Conservation (phyloP, 106 monocot genomes). For the Acanthochlamys bracteata region DNA sequence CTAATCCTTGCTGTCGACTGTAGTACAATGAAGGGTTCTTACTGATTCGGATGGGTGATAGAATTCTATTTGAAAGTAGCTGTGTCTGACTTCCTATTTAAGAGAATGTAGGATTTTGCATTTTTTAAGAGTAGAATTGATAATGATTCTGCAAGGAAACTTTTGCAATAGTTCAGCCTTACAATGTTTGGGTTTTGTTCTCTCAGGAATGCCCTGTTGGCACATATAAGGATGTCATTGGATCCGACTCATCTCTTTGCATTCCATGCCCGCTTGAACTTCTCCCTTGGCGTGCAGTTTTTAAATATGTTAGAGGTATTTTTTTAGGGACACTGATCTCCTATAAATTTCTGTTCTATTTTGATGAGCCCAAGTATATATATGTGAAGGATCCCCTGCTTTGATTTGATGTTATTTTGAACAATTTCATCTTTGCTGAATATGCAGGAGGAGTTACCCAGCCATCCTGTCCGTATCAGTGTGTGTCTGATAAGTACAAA, state of each 20-base stretch:
- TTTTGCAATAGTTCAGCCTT: no score
- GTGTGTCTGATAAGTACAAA: constrained; percentile 85
- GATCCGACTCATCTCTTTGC: constrained; percentile 74
- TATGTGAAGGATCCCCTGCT: not conserved
- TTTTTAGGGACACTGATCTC: not conserved
- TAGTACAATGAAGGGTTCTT: no score
- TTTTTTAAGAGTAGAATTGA: no score
- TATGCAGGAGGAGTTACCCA: constrained; percentile 69
- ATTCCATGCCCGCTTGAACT: constrained; percentile 45
- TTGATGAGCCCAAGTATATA: not conserved
- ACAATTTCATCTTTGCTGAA: constrained; percentile 9
- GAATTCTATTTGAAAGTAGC: no score
- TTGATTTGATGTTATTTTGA: no score
- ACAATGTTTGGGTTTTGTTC: no score
- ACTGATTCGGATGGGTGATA: no score
- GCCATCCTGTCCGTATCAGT: constrained; percentile 74
- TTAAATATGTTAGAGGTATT: constrained; percentile 85
- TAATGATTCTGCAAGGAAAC: no score
- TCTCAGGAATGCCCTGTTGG: constrained; percentile 92
- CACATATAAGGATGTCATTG: constrained; percentile 78
- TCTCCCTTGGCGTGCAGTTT: constrained; percentile 71
- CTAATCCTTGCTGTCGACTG: no score
- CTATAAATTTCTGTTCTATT: not conserved
- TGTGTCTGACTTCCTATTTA: no score
- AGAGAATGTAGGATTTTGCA: no score